These are phyloP conservation scores for Claviceps maximensis DNA, from an alignment of 2,329 filamentous ascomycete genomes.

Conservation along the genomic window DNA sequence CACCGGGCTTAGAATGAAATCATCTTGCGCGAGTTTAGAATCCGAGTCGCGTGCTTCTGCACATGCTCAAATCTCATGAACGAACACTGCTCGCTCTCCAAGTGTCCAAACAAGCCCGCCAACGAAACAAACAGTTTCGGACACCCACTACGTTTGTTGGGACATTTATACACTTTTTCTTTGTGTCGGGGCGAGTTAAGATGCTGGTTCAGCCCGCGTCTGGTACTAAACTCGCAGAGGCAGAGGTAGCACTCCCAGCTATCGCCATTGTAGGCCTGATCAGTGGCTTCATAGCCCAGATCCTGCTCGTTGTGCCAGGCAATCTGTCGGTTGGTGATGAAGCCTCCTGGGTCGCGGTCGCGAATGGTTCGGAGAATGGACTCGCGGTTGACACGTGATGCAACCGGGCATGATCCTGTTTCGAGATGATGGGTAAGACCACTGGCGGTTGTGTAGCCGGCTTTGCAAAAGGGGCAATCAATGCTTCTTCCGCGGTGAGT, in stretches of 20 bases:
- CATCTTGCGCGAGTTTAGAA: neutral
- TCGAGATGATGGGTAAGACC: constrained; percentile 44
- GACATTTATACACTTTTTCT: constrained; percentile 27
- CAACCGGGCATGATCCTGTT: constrained; percentile 32
- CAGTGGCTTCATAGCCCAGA: constrained; percentile 21
- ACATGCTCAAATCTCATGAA: constrained; percentile 24
- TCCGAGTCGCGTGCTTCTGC: constrained; percentile 11
- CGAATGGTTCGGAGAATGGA: constrained; percentile 32
- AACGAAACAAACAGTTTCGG: constrained; percentile 24
- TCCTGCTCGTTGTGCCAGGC: constrained; percentile 24
- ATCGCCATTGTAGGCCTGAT: constrained; percentile 28
- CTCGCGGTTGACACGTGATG: constrained; percentile 31
- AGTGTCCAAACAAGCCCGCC: constrained; percentile 26
- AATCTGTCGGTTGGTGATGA: constrained; percentile 37
- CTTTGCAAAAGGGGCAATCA: constrained; percentile 41
- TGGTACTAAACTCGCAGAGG: constrained; percentile 23
- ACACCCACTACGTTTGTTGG: constrained; percentile 17
- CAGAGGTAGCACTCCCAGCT: constrained; percentile 26
- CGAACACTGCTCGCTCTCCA: constrained; percentile 30
- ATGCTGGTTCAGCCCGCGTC: constrained; percentile 31
- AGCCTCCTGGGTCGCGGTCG: constrained; percentile 28
- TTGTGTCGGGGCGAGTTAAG: constrained; percentile 33
- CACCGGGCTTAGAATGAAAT: constrained; percentile 2
- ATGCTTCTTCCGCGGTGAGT: constrained; percentile 32
- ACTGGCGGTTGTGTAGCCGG: constrained; percentile 32